Evolutionary conservation across 2,329 filamentous ascomycete species (phyloP), one percentile per base, ranked within the genome.

Genomic region (Colletotrichum lentis): DNA sequence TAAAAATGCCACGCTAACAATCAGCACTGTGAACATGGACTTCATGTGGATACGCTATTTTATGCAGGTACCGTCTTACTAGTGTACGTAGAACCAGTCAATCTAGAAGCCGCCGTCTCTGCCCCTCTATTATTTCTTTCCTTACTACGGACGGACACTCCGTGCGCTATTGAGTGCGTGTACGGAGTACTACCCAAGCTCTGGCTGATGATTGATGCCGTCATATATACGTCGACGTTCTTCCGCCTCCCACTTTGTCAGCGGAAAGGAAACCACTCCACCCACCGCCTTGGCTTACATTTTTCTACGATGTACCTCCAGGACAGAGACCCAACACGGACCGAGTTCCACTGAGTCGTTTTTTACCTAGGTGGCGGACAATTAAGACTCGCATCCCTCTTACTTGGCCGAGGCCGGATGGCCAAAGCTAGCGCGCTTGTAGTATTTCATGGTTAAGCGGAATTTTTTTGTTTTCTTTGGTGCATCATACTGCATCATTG

Each of bases 1-100:
- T 24, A 4, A 2, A 4, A 24, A 24, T 24, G 27, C 8, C 6
- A 27, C 53, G 37, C 53, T 56, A 56, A 16, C 3, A 27, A 27
- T 27, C 20, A 31, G n/a, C 20, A 47, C 56, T 59, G 44, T 41
- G 31, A 24, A 16, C 60, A 18, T 62, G 50, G 5, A 68, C 16
- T 31, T 18, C 31, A 68, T 16, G 64, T 44, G 3, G 68, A 67
- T 12, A 37, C 22, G n/a, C 53, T 56, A 39, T 69, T 5, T 71
- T 68, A 46, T 74, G 65, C n/a, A 74, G 70, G 53, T 69, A 73
- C 22, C 63, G 63, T n/a, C n/a, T n/a, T n/a, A n/a, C n/a, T n/a
- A n/a, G n/a, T n/a, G n/a, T n/a, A 58, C 50, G 16, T 27, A 20
- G 43, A 62, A 62, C 43, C 35, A 50, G 57, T 62, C 50, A 66